Evolutionary conservation across 192 early-diverging fungal species (phyloP), one percentile per base, ranked within the genome.

Genomic region (Mortierella claussenii): DNA sequence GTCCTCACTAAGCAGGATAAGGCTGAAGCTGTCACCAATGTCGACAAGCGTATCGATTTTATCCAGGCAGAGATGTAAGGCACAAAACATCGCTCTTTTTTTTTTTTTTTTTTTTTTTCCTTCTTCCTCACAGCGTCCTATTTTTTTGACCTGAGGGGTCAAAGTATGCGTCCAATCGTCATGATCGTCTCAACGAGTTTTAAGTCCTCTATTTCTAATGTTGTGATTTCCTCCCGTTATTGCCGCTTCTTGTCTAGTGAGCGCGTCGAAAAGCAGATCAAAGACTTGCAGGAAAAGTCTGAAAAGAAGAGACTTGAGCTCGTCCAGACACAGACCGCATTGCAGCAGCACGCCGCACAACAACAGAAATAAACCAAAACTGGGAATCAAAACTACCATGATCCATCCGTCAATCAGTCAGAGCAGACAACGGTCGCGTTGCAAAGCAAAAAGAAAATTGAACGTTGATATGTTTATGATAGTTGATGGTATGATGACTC

Each of bases 1-100:
- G 96, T 97, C 13, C 83, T 99, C 27, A 92, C 97, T 12, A 96
- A 92, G 82, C 96, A 99, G 78, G 96, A 97, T 4, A 87, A 84
- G 59, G 48, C 79, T 7, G 97, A 99, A 76, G 96, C 97, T 12
- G 79, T 66, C 18, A 76, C 85, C 12, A 98, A 99, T 70, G 96
- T 99, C 18, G 87, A 93, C 61, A 98, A 98, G 81, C 94, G 97
- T 55, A 87, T 99, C 45, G 94, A 97, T 60, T 95, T 89, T 53
- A 99, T 99, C 66, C 68, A 78, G 12, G 79, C 74, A 21, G 96
- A 99, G 85, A 94, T 96, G 94, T 94, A 83, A 79, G 86, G 67
- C 3, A 12, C 1, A 3, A 54, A 20, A 1, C 17, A 9, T 3
- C 26, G 10, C 27, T 3, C 13, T 23, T 12, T 2, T 21, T 59